These are phyloP conservation scores for Hansenula sp. DNA, from an alignment of 1,139 yeast genomes.

Conservation along the genomic window DNA sequence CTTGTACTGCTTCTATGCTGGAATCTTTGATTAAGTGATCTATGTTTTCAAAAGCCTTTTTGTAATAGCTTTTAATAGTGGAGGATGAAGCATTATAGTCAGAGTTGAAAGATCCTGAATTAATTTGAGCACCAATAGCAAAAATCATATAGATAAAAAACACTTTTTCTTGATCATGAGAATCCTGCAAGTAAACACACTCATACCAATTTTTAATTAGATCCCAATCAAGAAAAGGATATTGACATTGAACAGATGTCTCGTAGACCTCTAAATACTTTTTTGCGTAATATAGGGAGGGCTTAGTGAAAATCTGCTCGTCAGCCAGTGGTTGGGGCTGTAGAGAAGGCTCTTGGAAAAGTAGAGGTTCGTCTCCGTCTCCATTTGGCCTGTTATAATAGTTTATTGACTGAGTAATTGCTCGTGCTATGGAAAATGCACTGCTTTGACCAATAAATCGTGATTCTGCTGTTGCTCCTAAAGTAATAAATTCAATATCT, in stretches of 20 bases:
- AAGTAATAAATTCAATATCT: constrained; percentile 25
- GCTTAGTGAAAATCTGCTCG: constrained; percentile 18
- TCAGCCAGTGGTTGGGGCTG: constrained; percentile 4
- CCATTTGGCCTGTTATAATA: constrained; percentile 8
- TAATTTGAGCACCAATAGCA: constrained; percentile 49
- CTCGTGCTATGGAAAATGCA: constrained; percentile 25
- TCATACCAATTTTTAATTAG: constrained; percentile 24
- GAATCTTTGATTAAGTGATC: constrained; percentile 27
- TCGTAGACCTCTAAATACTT: constrained; percentile 14
- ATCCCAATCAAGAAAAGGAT: constrained; percentile 28
- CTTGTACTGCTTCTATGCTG: constrained; percentile 24
- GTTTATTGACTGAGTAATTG: constrained; percentile 20
- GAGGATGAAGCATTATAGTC: background rate
- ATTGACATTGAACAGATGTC: constrained; percentile 25
- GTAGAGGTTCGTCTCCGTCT: too few species aligned
- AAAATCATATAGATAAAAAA: constrained; percentile 47
- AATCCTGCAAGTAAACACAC: constrained; percentile 18
- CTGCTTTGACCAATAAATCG: constrained; percentile 25
- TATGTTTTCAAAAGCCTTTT: constrained; percentile 37
- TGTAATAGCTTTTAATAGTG: constrained; percentile 38
- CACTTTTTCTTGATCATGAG: constrained; percentile 23
- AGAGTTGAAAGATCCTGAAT: constrained; percentile 26
- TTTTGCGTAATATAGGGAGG: constrained; percentile 24
- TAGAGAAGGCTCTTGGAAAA: too few species aligned
- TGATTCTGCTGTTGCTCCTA: constrained; percentile 25